phyloP scores from a whole-genome alignment of 768 basidiomycete species.

The Phaeotremella fagi region DNA sequence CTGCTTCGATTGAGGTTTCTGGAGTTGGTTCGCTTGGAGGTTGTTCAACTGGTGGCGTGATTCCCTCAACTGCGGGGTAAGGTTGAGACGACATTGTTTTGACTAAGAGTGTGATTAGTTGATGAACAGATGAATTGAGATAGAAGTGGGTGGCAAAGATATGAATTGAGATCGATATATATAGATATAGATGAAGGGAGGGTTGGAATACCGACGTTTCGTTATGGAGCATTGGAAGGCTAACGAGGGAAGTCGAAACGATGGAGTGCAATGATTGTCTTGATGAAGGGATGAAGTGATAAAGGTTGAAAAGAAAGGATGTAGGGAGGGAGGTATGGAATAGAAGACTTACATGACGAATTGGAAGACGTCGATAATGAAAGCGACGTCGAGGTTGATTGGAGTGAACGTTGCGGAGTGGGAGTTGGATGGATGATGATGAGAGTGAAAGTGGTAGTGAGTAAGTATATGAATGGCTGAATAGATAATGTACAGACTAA shows the following conservation, averaged over 20 bases:
- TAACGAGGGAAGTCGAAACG: not conserved
- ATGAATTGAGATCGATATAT: not conserved
- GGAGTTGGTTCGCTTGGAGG: not conserved
- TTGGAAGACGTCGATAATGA: conserved; percentile 2
- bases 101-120: not conserved
- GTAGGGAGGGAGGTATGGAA: not conserved
- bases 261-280: no score
- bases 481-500: conserved; percentile 5
- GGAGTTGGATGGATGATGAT: not conserved
- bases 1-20: conserved; percentile 1
- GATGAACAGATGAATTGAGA: not conserved
- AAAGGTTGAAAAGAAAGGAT: no score
- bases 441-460: not conserved
- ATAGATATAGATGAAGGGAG: not conserved
- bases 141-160: conserved; percentile 2
- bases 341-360: not conserved
- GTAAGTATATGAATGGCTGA: not conserved
- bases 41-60: conserved; percentile 6
- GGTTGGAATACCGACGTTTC: not conserved
- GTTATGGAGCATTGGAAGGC: not conserved
- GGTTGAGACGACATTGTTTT: not conserved
- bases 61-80: not conserved
- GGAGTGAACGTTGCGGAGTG: not conserved
- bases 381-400: not conserved
- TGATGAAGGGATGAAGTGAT: not conserved